These are phyloP conservation scores for Schwanniomyces polymorphus DNA, from an alignment of 805 yeast genomes.

Conservation along the genomic window DNA sequence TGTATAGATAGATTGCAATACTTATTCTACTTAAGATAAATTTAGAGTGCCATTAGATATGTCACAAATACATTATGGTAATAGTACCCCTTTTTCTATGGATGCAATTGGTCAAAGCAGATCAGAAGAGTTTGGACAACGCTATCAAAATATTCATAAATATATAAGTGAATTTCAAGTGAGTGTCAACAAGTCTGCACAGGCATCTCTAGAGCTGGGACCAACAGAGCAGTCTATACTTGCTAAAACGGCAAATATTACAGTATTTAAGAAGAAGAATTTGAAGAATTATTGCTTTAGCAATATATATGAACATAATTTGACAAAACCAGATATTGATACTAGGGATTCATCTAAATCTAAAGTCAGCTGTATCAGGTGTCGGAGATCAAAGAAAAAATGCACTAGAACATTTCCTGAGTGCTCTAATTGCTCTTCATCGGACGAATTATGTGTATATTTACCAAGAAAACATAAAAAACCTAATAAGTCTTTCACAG, in stretches of 20 bases:
- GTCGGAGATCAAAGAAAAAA: slow-evolving; percentile 29
- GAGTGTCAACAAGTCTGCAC: background rate
- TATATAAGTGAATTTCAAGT: slow-evolving; percentile 23
- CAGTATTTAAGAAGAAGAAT: slow-evolving; percentile 30
- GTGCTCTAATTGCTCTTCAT: slow-evolving; percentile 26
- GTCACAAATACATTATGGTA: background rate
- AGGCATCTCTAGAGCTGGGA: background rate
- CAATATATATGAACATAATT: slow-evolving; percentile 22
- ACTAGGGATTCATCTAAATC: slow-evolving; percentile 18
- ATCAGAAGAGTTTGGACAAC: background rate
- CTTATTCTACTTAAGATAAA: background rate
- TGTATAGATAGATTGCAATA: background rate
- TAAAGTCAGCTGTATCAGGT: slow-evolving; percentile 28
- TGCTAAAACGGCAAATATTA: slow-evolving; percentile 7
- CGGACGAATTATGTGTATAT: slow-evolving; percentile 30
- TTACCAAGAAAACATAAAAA: slow-evolving; percentile 16
- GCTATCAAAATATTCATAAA: slow-evolving; percentile 12
- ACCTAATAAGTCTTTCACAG: background rate
- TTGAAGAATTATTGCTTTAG: slow-evolving; percentile 7
- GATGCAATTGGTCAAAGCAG: background rate
- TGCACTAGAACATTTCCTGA: slow-evolving; percentile 32
- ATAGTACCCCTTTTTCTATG: background rate
- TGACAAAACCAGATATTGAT: slow-evolving; percentile 17
- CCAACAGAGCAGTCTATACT: background rate
- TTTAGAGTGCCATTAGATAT: background rate